phyloP scores from a whole-genome alignment of 2,329 filamentous ascomycete species.

The Penicillium sp. region DNA sequence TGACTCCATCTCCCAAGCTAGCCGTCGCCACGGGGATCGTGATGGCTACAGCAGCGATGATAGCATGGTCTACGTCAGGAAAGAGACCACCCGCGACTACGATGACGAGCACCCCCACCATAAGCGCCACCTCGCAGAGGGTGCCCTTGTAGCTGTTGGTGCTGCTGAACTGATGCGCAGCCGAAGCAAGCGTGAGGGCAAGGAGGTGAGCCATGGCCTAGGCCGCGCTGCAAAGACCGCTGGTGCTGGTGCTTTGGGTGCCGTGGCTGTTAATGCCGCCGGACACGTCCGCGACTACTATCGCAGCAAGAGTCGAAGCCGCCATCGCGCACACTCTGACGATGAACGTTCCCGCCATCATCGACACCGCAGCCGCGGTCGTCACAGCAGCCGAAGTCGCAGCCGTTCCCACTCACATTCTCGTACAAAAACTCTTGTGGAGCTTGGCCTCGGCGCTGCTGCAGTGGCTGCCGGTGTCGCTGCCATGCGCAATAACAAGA shows the following conservation, averaged over 20 bases:
- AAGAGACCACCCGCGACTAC: conserved; percentile 43
- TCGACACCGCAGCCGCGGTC: conserved; percentile 30
- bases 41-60: conserved; percentile 59
- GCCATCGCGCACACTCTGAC: conserved; percentile 43
- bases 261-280: conserved; percentile 59
- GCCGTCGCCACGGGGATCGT: conserved; percentile 38
- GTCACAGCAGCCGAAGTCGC: conserved; percentile 32
- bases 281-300: conserved; percentile 51
- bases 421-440: conserved; percentile 54
- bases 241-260: conserved; percentile 61
- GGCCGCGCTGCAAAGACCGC: conserved; percentile 52
- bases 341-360: conserved; percentile 38
- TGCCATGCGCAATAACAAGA: conserved; percentile 55
- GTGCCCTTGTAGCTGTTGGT: conserved; percentile 59
- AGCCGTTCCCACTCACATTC: conserved; percentile 50
- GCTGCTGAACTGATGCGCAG: conserved; percentile 60
- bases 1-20: conserved; percentile 54
- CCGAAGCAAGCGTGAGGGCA: conserved; percentile 57
- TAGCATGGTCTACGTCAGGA: conserved; percentile 59
- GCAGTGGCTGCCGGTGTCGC: conserved; percentile 61
- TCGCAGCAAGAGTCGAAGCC: conserved; percentile 48
- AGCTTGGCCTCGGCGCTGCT: conserved; percentile 53
- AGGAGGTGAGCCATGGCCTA: conserved; percentile 51
- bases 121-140: conserved; percentile 60
- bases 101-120: conserved; percentile 52